Percentiles rank a stretch among this genome's conserved stretches.
Conservation (phyloP, 495 filamentous ascomycete genomes). For the Trichoderma asperelloides region DNA sequence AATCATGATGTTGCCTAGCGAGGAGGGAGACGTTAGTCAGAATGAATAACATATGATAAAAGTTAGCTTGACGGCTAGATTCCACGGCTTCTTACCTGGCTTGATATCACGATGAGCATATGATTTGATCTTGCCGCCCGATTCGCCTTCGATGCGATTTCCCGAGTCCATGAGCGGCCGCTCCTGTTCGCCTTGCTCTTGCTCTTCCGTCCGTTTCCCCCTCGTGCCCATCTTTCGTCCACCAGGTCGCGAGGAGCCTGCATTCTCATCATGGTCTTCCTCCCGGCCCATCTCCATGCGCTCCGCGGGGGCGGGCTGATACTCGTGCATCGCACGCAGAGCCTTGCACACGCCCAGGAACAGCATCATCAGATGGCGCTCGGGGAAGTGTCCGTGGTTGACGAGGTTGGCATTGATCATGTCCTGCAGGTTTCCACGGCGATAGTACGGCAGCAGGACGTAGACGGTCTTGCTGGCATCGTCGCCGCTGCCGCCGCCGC, state of each 20-base stretch:
- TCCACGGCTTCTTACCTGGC: constrained; percentile 53
- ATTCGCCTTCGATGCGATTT: constrained; percentile 45
- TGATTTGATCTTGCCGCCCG: constrained; percentile 61
- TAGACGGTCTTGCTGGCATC: constrained; percentile 88
- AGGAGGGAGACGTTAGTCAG: neutral
- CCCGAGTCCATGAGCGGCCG: constrained; percentile 80
- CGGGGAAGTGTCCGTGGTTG: constrained; percentile 90
- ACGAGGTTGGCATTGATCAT: constrained; percentile 97
- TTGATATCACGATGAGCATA: constrained; percentile 98
- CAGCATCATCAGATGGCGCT: constrained; percentile 75
- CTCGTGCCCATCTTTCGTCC: constrained; percentile 43
- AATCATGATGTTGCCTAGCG: constrained; percentile 90
- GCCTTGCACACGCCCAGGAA: constrained; percentile 89
- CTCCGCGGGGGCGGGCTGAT: constrained; percentile 44
- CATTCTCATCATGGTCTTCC: constrained; percentile 30
- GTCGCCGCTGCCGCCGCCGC: constrained; percentile 33
- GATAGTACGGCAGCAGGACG: constrained; percentile 90
- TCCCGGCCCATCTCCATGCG: constrained; percentile 37
- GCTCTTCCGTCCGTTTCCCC: constrained; percentile 41
- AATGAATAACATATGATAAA: neutral
- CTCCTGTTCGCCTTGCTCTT: constrained; percentile 64
- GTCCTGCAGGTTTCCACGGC: constrained; percentile 90
- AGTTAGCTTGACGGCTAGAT: neutral
- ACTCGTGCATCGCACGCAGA: constrained; percentile 83
- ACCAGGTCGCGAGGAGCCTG: constrained; percentile 34